These are phyloP conservation scores for Euryodendron excelsum DNA, from an alignment of 148 eudicot species.

Conservation along the genomic window DNA sequence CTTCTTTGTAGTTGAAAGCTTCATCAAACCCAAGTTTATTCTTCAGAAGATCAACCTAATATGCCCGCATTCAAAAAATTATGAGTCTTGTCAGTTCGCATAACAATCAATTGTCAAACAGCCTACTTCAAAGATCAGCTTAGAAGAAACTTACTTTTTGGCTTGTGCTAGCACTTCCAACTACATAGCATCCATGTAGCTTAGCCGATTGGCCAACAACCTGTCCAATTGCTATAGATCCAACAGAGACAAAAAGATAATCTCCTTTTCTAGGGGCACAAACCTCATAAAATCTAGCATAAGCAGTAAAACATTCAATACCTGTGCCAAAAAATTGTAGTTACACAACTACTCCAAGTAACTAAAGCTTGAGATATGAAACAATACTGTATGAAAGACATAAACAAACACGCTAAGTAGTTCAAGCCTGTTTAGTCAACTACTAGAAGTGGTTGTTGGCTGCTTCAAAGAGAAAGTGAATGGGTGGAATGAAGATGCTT, in stretches of 20 bases:
- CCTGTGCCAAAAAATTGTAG: too few species aligned
- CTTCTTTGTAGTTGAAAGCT: constrained; percentile 93
- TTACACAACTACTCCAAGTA: too few species aligned
- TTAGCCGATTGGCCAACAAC: constrained; percentile 92
- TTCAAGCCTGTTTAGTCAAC: neutral
- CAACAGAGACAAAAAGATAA: constrained; percentile 81
- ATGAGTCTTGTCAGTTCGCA: neutral
- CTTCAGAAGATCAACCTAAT: constrained; percentile 76
- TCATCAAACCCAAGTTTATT: constrained; percentile 73
- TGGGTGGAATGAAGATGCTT: neutral
- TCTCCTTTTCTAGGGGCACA: too few species aligned
- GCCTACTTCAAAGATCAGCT: neutral
- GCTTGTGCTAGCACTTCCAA: constrained; percentile 85
- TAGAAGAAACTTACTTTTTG: constrained; percentile 54
- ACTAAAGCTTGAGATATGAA: too few species aligned
- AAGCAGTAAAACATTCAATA: too few species aligned
- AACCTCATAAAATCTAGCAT: too few species aligned
- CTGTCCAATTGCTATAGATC: constrained; percentile 94
- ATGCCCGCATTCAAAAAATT: neutral
- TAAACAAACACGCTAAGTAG: neutral
- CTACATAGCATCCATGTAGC: constrained; percentile 83
- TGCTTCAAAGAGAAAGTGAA: neutral
- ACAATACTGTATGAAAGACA: too few species aligned
- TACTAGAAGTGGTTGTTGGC: neutral
- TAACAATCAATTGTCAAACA: neutral